These are phyloP conservation scores for Backusella sp. DNA, from an alignment of 192 early-diverging fungal species.

Conservation along the genomic window DNA sequence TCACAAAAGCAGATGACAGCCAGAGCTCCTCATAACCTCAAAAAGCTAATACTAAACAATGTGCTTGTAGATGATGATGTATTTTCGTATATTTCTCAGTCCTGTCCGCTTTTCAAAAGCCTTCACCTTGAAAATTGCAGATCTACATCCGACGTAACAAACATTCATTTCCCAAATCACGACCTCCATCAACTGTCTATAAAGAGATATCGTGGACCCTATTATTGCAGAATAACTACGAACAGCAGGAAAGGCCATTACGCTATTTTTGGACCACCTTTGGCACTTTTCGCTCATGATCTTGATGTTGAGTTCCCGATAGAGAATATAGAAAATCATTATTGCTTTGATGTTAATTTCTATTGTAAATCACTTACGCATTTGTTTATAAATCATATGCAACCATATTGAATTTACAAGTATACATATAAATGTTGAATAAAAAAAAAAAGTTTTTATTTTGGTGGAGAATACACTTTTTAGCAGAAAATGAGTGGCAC, in stretches of 20 bases:
- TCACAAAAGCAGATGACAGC: neutral
- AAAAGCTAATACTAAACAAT: neutral
- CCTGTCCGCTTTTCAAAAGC: neutral
- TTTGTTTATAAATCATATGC: conserved; percentile 3
- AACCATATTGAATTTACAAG: neutral
- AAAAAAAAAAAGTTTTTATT: neutral
- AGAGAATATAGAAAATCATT: neutral
- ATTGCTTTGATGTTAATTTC: neutral
- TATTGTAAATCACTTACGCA: neutral
- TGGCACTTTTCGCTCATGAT: neutral
- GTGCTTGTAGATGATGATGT: neutral
- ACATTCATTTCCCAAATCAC: neutral
- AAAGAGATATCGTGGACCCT: neutral
- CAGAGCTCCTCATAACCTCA: neutral
- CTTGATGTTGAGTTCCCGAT: neutral
- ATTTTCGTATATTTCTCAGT: neutral
- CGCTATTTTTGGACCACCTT: neutral
- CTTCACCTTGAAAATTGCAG: neutral
- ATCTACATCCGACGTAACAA: neutral
- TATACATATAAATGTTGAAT: neutral
- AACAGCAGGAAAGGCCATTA: neutral
- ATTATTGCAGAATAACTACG: neutral
- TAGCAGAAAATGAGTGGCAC: too few relatives aligned
- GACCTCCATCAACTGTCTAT: neutral
- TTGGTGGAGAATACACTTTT: too few relatives aligned